Percentiles rank a stretch among this genome's conserved stretches.
Conservation (phyloP, 805 yeast genomes). For the Lipomyces starkeyi region DNA sequence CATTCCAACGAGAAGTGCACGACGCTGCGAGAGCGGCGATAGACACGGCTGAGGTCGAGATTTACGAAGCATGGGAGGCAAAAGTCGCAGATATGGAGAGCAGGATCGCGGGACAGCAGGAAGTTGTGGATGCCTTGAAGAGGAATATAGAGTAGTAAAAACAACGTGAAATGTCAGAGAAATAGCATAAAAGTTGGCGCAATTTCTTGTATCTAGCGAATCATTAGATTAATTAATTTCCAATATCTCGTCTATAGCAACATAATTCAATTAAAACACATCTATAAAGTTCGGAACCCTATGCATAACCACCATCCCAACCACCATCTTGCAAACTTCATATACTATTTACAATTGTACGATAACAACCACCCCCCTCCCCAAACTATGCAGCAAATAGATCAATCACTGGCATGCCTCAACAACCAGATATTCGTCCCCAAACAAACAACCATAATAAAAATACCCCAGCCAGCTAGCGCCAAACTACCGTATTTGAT, state of each 20-base stretch:
- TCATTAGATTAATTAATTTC: neutral
- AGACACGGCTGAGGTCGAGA: constrained; percentile 40
- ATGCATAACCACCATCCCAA: no score
- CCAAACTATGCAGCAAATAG: neutral
- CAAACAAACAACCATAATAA: constrained; percentile 72
- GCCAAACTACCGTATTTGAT: constrained; percentile 58
- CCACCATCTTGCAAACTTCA: neutral
- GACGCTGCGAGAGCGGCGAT: constrained; percentile 43
- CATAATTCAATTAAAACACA: no score
- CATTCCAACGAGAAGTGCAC: constrained; percentile 39
- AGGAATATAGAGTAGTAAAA: neutral
- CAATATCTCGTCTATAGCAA: neutral
- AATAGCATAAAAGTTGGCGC: no score
- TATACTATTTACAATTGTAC: neutral
- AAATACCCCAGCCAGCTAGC: constrained; percentile 69
- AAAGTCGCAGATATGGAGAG: constrained; percentile 35
- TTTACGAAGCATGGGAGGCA: constrained; percentile 46
- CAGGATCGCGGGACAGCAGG: constrained; percentile 16
- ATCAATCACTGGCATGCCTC: neutral
- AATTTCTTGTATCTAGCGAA: neutral
- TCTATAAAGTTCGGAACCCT: neutral
- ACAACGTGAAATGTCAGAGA: neutral
- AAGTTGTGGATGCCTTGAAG: constrained; percentile 15
- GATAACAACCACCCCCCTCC: no score
- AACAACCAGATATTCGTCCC: constrained; percentile 43